These are phyloP conservation scores for Colletotrichum navitas DNA, from an alignment of 2,329 filamentous ascomycete genomes.

Conservation along the genomic window DNA sequence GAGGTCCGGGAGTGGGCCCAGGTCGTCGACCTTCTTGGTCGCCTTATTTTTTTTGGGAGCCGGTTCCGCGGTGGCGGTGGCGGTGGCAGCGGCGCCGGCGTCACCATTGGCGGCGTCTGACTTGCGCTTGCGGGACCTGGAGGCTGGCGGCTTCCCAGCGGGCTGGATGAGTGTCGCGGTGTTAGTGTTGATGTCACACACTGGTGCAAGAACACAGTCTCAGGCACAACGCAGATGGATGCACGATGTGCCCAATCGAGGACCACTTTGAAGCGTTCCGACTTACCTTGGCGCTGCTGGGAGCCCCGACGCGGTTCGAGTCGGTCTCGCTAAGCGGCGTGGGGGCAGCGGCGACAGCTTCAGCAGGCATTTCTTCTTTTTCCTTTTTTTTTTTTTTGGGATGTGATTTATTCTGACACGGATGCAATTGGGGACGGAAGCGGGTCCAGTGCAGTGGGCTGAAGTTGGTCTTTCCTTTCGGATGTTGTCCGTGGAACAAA, in stretches of 20 bases:
- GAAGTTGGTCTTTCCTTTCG: neutral
- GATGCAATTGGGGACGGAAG: neutral
- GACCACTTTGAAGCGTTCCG: too few relatives aligned
- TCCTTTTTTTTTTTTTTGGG: too few relatives aligned
- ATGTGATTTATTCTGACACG: neutral
- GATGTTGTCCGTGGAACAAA: neutral
- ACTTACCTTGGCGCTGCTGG: neutral
- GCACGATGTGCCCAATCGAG: neutral
- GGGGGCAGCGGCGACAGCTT: neutral
- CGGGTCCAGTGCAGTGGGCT: conserved; percentile 9
- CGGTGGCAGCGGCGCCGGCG: conserved; percentile 6
- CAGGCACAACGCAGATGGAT: neutral
- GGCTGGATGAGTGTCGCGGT: conserved; percentile 27
- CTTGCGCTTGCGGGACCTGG: conserved; percentile 38
- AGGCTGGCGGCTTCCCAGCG: neutral
- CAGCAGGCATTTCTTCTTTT: neutral
- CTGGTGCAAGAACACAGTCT: neutral
- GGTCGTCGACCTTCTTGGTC: conserved; percentile 4
- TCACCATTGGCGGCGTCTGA: conserved; percentile 24
- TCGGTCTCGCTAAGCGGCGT: conserved; percentile 27
- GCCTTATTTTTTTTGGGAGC: conserved; percentile 17
- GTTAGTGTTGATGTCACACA: neutral
- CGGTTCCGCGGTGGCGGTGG: neutral
- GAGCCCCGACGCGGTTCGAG: conserved; percentile 18
- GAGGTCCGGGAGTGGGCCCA: conserved; percentile 45